Evolutionary conservation across 495 filamentous ascomycete genomes (phyloP).

Genomic region (Aspergillus sparsus): DNA sequence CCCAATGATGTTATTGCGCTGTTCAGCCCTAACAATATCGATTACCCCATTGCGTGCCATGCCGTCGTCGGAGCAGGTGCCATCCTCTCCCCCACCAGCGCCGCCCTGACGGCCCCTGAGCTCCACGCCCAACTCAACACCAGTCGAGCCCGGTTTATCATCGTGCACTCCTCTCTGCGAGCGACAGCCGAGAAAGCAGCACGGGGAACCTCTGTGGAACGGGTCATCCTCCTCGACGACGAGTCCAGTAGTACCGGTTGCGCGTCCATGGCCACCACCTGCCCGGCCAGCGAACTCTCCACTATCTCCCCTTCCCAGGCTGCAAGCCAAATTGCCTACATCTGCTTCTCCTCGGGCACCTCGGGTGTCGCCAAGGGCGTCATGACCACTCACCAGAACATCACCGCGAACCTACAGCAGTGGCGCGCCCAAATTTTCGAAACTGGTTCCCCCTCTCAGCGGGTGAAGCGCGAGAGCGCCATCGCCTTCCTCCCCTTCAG

Average conservation of each 20-base stretch:
- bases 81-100: conserved; percentile 4
- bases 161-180: background rate
- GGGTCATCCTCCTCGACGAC: background rate
- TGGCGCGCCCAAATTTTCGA: background rate
- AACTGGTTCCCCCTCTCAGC: background rate
- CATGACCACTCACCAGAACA: conserved; percentile 1
- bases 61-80: background rate
- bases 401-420: conserved; percentile 7
- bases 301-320: background rate
- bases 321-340: background rate
- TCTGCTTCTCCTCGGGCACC: conserved; percentile 14
- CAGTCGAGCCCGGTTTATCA: background rate
- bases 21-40: conserved; percentile 8
- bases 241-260: background rate
- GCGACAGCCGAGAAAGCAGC: background rate
- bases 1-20: background rate
- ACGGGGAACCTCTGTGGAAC: background rate
- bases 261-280: background rate
- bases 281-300: background rate
- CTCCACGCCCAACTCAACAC: background rate
- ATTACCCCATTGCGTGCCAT: conserved; percentile 5
- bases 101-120: background rate
- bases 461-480: background rate
- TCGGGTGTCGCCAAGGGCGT: conserved; percentile 8
- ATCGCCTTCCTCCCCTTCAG: conserved; percentile 13